phyloP scores from a whole-genome alignment of 495 filamentous ascomycete species.

The Neurospora hispaniola region DNA sequence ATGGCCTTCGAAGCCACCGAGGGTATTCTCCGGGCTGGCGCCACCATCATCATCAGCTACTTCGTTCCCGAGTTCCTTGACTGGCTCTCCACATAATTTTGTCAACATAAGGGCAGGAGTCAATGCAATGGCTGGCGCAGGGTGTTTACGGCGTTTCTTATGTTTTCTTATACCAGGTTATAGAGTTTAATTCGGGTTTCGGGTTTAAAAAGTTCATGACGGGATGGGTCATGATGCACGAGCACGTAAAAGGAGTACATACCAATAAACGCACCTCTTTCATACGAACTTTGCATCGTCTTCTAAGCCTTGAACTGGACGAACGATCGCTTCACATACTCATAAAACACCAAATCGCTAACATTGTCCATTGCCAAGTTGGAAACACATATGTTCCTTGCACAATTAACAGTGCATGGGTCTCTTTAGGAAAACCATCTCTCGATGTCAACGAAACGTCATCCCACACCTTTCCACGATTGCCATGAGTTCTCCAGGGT shows the following conservation, averaged over 20 bases:
- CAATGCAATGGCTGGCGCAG: neutral
- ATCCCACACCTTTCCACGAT: neutral
- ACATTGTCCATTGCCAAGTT: neutral
- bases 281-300: constrained; percentile 4
- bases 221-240: neutral
- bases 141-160: constrained; percentile 8
- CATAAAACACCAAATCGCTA: neutral
- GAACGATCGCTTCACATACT: neutral
- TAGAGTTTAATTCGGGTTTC: neutral
- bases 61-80: constrained; percentile 91
- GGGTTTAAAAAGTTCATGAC: neutral
- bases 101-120: constrained; percentile 4
- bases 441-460: neutral
- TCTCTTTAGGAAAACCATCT: neutral
- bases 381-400: neutral
- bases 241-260: neutral
- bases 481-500: neutral
- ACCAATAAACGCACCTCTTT: neutral
- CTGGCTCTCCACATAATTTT: constrained; percentile 48
- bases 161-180: neutral
- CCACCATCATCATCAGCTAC: constrained; percentile 84
- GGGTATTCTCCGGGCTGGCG: constrained; percentile 85
- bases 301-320: neutral
- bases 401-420: neutral
- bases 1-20: constrained; percentile 94